These are phyloP conservation scores for Gossypium herbaceum DNA, from an alignment of 345 rosid species.

Conservation along the genomic window DNA sequence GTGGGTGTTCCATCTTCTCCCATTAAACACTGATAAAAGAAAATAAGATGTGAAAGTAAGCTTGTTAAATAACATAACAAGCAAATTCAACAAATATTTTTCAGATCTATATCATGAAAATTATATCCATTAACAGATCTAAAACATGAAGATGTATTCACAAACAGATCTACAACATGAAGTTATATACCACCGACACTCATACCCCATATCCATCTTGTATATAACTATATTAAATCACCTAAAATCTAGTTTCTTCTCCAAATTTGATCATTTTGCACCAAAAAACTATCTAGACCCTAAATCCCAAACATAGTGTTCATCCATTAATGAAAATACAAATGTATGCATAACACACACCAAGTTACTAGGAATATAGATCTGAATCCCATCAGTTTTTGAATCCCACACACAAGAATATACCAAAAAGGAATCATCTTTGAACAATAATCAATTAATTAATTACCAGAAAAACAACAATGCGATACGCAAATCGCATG, in stretches of 20 bases:
- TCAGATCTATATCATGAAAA: background rate
- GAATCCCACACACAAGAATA: background rate
- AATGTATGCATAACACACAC: too few species aligned
- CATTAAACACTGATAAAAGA: constrained; percentile 22
- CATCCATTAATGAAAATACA: background rate
- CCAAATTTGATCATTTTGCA: background rate
- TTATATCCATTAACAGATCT: background rate
- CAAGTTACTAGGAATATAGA: too few species aligned
- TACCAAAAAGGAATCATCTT: background rate
- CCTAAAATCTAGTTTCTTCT: background rate
- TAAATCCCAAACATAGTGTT: background rate
- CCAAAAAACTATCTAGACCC: background rate
- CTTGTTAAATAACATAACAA: background rate
- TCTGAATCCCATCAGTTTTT: background rate
- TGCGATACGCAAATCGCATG: background rate
- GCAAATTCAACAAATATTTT: background rate
- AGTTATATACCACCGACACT: background rate
- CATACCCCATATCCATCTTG: too few species aligned
- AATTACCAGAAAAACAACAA: background rate
- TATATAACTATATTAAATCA: background rate
- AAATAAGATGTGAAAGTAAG: background rate
- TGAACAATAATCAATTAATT: background rate
- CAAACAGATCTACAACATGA: too few species aligned
- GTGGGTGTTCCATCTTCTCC: constrained; percentile 36
- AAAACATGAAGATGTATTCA: too few species aligned